phyloP scores from a whole-genome alignment of 2,329 filamentous ascomycete genomes.

The Parascedosporium putredinis region DNA sequence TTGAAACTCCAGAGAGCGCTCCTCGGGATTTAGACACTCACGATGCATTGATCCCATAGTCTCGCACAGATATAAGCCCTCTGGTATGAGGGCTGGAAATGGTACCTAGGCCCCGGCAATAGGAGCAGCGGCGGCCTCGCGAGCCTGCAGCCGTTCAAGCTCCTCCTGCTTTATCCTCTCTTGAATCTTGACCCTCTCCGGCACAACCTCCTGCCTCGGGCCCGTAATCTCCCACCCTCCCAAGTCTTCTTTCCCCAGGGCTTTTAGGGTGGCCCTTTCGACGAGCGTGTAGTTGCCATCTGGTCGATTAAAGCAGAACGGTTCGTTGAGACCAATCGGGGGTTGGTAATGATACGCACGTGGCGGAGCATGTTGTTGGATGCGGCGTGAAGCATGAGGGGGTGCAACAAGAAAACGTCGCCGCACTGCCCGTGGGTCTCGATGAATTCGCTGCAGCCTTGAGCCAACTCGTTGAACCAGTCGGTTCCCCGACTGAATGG shows the following conservation, averaged over 20 bases:
- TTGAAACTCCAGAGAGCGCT: no score
- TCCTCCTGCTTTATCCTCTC: slow-evolving; percentile 19
- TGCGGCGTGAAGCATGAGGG: slow-evolving; percentile 48
- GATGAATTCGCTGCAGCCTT: slow-evolving; percentile 34
- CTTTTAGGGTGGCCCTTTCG: slow-evolving; percentile 42
- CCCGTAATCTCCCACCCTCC: slow-evolving; percentile 40
- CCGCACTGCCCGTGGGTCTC: slow-evolving; percentile 43
- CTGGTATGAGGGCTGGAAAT: no score
- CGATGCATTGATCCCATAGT: no score
- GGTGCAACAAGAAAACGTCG: slow-evolving; percentile 49
- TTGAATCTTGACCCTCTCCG: slow-evolving; percentile 19
- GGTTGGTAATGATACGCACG: slow-evolving; percentile 19
- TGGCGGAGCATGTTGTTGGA: slow-evolving; percentile 21
- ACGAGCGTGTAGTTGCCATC: slow-evolving; percentile 42
- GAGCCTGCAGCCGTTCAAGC: slow-evolving; percentile 29
- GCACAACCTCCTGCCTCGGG: slow-evolving; percentile 38
- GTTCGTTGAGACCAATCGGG: slow-evolving; percentile 35
- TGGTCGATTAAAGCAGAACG: slow-evolving; percentile 25
- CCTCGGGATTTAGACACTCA: no score
- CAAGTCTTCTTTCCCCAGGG: slow-evolving; percentile 34
- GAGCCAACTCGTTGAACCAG: slow-evolving; percentile 33
- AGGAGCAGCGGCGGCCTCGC: neutral
- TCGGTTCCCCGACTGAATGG: slow-evolving; percentile 22
- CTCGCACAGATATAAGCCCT: no score
- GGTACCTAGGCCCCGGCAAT: neutral